Evolutionary conservation across 1,139 yeast genomes (phyloP), one percentile per base, ranked within the genome.

Genomic region (Candida glucosophila): DNA sequence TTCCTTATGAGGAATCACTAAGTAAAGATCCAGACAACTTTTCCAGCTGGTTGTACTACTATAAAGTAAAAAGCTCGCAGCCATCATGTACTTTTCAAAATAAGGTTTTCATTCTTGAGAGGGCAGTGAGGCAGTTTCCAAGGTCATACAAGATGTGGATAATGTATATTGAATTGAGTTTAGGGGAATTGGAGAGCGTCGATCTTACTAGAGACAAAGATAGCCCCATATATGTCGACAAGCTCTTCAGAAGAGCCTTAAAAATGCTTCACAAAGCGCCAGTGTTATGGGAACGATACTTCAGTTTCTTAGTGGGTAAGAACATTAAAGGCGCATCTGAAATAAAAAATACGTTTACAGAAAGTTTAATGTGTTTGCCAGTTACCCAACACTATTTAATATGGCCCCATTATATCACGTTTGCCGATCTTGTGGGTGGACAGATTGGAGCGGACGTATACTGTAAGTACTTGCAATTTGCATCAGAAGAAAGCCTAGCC

Each of bases 341-440:
- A 22, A 65, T 73, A 12, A 52, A 83, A 29, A 44, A 50, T 7
- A 54, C 58, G 4, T 73, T 80, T 38, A 70, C 79, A 43, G 44
- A 50, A 18, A 68, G 81, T 1, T 50, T 85, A 7, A 58, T 58
- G 29, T 41, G 53, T 4, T 39, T 79, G 5, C 72, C 79, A 1
- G 34, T 67, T 8, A 49, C 67, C 0, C 70, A 69, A 17, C 94
- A 81, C 44, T 49, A 49, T 5, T 38, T 53, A 14, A 52, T 83
- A 3, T 85, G 95, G 95, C 67, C 68, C 0, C 29, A 61, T 15
- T 76, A 65, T 39, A 40, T 76, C 14, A 40, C 52, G 16, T 77
- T 73, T 54, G 81, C 78, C 2, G 58, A 64, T 15, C 24, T 22
- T 0, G 51, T 65, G 12, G 67, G 72, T 7, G 73, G 70, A 2